Base-by-base conservation (phyloP, 805 yeast genomes). In the Middelhovenomyces tepae region DNA sequence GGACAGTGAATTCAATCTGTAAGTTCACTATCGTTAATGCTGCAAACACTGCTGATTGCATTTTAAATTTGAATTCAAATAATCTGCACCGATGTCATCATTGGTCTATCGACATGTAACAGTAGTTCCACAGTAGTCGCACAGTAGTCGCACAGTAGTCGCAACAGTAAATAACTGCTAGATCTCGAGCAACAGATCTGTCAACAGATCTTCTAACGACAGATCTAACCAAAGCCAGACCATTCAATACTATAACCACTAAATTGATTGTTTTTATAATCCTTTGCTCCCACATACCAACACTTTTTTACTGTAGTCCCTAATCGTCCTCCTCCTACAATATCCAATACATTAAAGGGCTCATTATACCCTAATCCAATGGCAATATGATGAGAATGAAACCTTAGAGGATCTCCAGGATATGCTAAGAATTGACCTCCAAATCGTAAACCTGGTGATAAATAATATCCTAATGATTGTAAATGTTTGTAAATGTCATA, bases 331-430 rank as follows among this genome's bases (percentile, higher is more conserved):
- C 93, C 84, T 22, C 78, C 77, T 0, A 85, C 34, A 10, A 87
- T 53, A 26, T 73, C 73, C 26, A 70, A 48, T 24, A 85, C 48
- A 2, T 70, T 70, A 16, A 80, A 65, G 40, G 70, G 68, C 31
- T 74, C 69, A 22, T 69, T 66, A 42, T 69, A 60, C 16, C 55
- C 58, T 9, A 64, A 43, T 0, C 75, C 64, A 30, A 71, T 70
- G 2, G 83, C 80, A 4, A 83, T 77, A 42, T 76, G 64, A 54
- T 89, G 95, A 2, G 96, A 81, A 57, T 89, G 98, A 49, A 74
- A 91, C 29, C 91, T 57, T 34, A 89, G 60, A 5, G 97, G 94
- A 52, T 89, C 98, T 1, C 96, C 97, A 0, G 96, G 97, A 44
- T 89, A 89, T 2, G 87, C 86, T 37, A 91, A 71, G 48, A 74